phyloP scores from a whole-genome alignment of 768 basidiomycete species.

The Suillus occidentalis region DNA sequence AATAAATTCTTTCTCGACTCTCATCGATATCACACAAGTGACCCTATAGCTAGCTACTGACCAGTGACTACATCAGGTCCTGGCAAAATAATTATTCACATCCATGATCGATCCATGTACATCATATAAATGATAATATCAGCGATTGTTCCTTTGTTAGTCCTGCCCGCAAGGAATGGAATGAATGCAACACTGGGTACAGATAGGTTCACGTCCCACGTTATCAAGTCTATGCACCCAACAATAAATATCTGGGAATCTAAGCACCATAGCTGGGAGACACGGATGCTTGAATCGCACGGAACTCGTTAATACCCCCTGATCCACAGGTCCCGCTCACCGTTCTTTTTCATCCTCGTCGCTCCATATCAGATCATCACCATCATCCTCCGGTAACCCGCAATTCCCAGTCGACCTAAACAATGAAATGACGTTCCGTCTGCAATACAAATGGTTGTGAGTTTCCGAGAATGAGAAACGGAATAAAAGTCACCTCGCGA shows the following conservation, averaged over 20 bases:
- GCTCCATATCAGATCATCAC: constrained; percentile 53
- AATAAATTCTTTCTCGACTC: too few species aligned
- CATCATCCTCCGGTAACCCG: constrained; percentile 49
- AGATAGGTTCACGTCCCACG: too few species aligned
- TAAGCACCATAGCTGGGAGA: not conserved
- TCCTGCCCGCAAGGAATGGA: too few species aligned
- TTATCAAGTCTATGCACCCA: too few species aligned
- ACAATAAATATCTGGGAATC: too few species aligned
- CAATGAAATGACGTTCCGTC: constrained; percentile 27
- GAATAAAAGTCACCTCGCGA: constrained; percentile 48
- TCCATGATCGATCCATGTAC: too few species aligned
- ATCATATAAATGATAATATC: too few species aligned
- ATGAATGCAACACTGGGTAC: too few species aligned
- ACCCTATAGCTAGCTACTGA: not conserved
- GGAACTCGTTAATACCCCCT: not conserved
- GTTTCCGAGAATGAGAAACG: not conserved
- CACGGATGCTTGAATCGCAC: not conserved
- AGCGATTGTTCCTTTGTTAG: too few species aligned
- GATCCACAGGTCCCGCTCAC: not conserved
- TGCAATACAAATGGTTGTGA: not conserved
- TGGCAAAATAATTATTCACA: too few species aligned
- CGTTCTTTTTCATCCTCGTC: constrained; percentile 43
- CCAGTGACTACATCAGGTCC: too few species aligned
- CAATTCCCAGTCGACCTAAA: constrained; percentile 35
- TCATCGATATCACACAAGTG: too few species aligned